Conservation (phyloP, 495 filamentous ascomycete species). For the Talaromyces thailandensis region DNA sequence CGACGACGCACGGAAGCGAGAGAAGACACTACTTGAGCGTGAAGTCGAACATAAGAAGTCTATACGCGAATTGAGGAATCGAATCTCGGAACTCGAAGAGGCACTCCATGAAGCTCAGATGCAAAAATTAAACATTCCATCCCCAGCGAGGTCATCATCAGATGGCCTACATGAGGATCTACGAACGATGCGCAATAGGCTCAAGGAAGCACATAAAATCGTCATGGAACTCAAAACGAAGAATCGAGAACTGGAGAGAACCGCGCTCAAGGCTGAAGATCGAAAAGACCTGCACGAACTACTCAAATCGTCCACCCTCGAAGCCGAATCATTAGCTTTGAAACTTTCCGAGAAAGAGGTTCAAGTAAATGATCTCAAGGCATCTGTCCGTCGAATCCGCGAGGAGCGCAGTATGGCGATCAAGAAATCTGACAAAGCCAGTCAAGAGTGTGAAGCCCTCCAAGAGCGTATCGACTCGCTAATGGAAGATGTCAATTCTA, state of each 20-base stretch:
- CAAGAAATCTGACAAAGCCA: conserved; percentile 36
- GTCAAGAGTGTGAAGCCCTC: conserved; percentile 44
- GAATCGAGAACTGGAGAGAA: conserved; percentile 37
- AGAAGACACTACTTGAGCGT: conserved; percentile 51
- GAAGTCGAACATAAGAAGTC: conserved; percentile 50
- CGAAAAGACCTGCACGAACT: conserved; percentile 57
- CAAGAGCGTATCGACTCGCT: conserved; percentile 43
- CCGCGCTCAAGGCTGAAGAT: conserved; percentile 45
- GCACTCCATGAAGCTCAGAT: conserved; percentile 46
- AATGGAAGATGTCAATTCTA: conserved; percentile 34
- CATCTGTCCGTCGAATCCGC: conserved; percentile 45
- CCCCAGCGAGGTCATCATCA: conserved; percentile 43
- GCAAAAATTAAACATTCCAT: conserved; percentile 36
- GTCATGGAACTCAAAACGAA: conserved; percentile 48
- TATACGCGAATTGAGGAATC: conserved; percentile 43
- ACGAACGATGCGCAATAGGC: conserved; percentile 50
- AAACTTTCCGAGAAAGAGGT: conserved; percentile 45
- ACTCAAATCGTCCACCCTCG: conserved; percentile 56
- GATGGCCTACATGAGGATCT: conserved; percentile 51
- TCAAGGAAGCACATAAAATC: conserved; percentile 52
- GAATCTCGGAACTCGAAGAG: conserved; percentile 46
- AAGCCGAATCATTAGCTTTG: conserved; percentile 54
- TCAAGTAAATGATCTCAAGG: conserved; percentile 46
- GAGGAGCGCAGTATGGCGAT: conserved; percentile 47
- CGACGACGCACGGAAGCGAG: conserved; percentile 53